phyloP scores from a whole-genome alignment of 2,329 filamentous ascomycete genomes.

The Diaporthe ilicicola region DNA sequence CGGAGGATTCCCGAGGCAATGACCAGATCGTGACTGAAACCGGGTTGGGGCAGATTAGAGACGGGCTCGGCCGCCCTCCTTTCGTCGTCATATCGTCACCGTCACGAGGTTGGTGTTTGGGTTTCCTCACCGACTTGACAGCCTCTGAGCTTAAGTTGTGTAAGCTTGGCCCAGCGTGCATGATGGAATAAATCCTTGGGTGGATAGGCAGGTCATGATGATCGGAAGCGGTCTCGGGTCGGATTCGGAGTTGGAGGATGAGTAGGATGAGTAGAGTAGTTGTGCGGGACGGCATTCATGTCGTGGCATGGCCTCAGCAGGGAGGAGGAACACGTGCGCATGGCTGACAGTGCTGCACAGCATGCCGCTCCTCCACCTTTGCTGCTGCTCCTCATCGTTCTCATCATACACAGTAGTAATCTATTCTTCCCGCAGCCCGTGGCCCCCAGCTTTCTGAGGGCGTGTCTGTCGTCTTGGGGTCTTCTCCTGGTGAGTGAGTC shows the following conservation, averaged over 20 bases:
- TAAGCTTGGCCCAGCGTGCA: neutral
- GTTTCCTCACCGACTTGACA: conserved; percentile 23
- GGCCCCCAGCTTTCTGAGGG: neutral
- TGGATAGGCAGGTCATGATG: no score
- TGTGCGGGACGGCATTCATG: neutral
- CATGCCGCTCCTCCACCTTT: neutral
- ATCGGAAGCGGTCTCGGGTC: neutral
- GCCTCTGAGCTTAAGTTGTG: conserved; percentile 12
- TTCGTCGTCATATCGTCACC: neutral
- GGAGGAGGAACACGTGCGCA: neutral
- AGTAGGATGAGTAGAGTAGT: neutral
- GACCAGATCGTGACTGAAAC: conserved; percentile 22
- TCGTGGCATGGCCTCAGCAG: neutral
- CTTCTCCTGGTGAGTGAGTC: neutral
- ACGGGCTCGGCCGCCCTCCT: conserved; percentile 12
- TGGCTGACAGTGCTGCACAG: neutral
- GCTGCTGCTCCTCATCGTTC: neutral
- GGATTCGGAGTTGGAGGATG: neutral
- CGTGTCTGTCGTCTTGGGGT: neutral
- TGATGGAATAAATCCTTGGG: neutral
- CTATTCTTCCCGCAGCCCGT: neutral
- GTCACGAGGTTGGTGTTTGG: conserved; percentile 8
- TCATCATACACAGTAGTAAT: no score
- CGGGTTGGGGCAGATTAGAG: conserved; percentile 17
- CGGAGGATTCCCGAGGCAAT: conserved; percentile 24